A percentile compares a stretch with the other conserved stretches of the same genome.
Conservation (phyloP, 768 basidiomycete genomes). For the Jaapia argillacea region DNA sequence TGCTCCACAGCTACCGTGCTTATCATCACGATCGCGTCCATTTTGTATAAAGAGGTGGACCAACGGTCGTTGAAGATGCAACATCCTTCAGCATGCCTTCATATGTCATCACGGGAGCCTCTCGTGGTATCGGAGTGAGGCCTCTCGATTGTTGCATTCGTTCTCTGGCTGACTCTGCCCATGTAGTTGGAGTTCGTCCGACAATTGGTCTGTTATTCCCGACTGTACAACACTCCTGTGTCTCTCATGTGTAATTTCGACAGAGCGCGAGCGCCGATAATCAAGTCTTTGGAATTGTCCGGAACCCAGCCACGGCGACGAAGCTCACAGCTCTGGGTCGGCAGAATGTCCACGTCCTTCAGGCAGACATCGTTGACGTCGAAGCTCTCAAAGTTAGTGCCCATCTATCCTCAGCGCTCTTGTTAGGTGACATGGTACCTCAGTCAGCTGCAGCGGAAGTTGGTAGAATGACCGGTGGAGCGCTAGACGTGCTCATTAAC, state of each 20-base stretch:
- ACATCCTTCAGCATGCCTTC: conserved; percentile 11
- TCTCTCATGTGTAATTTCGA: not conserved
- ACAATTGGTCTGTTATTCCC: conserved; percentile 9
- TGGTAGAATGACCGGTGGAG: conserved; percentile 12
- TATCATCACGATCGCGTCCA: too few species aligned
- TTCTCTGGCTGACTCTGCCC: not conserved
- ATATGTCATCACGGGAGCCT: conserved; percentile 15
- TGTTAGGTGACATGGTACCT: not conserved
- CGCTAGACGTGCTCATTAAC: conserved; percentile 19
- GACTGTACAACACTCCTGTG: not conserved
- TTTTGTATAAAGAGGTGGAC: too few species aligned
- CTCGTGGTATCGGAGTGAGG: conserved; percentile 19
- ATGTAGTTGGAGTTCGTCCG: conserved; percentile 15
- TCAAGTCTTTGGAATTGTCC: conserved; percentile 18
- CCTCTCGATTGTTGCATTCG: not conserved
- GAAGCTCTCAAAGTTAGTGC: conserved; percentile 9
- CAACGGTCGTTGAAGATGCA: too few species aligned
- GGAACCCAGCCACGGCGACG: conserved; percentile 12
- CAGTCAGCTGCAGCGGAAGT: conserved; percentile 13
- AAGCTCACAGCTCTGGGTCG: conserved; percentile 8
- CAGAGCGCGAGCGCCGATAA: conserved; percentile 6
- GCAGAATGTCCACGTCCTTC: conserved; percentile 11
- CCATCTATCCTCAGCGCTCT: not conserved
- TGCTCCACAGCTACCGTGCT: too few species aligned
- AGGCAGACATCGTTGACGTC: conserved; percentile 13